A percentile compares a stretch with the other conserved stretches of the same genome.
Evolutionary conservation across 257 asterid species (phyloP).

Genomic region (Craterostigma plantagineum): DNA sequence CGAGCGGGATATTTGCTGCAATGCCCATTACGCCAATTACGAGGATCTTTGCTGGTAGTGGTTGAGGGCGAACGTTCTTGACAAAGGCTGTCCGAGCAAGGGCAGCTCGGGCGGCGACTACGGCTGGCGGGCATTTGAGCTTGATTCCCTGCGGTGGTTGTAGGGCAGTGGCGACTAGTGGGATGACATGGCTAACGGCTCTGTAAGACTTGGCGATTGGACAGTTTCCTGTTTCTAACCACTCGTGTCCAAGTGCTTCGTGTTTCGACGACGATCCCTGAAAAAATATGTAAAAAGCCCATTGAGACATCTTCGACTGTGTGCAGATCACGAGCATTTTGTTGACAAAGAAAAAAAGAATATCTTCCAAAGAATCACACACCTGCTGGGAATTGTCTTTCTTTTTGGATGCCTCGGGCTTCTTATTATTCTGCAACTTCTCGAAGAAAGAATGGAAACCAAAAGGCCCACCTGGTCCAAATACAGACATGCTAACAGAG

Average conservation of each 20-base stretch:
- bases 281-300: slow-evolving; percentile 2
- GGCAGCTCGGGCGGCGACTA: slow-evolving; percentile 80
- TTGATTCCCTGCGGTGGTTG: slow-evolving; percentile 52
- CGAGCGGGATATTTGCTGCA: slow-evolving; percentile 64
- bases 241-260: slow-evolving; percentile 57
- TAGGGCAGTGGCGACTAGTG: slow-evolving; percentile 49
- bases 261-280: slow-evolving; percentile 51
- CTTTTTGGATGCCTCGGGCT: slow-evolving; percentile 26
- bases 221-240: slow-evolving; percentile 58
- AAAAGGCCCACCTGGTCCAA: slow-evolving; percentile 73
- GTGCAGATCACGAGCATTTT: too few species aligned
- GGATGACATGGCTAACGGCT: slow-evolving; percentile 47
- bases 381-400: slow-evolving; percentile 35
- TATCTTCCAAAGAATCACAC: slow-evolving; percentile 1
- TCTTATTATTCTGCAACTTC: slow-evolving; percentile 38
- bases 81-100: slow-evolving; percentile 60
- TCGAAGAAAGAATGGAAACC: slow-evolving; percentile 44
- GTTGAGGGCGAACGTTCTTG: slow-evolving; percentile 61
- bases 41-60: slow-evolving; percentile 54
- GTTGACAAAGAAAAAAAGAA: too few species aligned
- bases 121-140: slow-evolving; percentile 59
- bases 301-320: too few species aligned
- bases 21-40: slow-evolving; percentile 53
- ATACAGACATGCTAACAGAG: slow-evolving; percentile 56
- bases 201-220: slow-evolving; percentile 73